Conservation (phyloP, 306 rosid genomes). For the Dryas alaskensis region DNA sequence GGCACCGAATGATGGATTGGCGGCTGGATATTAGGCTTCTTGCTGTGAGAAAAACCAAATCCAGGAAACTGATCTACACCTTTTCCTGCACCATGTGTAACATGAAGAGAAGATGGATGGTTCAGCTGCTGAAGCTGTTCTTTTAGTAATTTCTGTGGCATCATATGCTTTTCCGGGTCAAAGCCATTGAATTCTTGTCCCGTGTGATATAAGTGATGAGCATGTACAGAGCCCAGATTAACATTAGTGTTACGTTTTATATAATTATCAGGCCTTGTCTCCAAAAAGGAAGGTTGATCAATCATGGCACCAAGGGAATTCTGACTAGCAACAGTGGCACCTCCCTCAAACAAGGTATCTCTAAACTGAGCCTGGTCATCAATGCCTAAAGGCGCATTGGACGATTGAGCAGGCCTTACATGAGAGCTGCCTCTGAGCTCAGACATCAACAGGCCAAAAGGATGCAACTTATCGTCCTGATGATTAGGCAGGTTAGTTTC, state of each 20-base stretch:
- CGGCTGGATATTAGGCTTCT: conserved; percentile 41
- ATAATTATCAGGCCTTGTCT: conserved; percentile 43
- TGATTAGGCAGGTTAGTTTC: conserved; percentile 30
- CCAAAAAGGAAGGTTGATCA: conserved; percentile 44
- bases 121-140: conserved; percentile 52
- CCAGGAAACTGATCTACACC: conserved; percentile 48
- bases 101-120: conserved; percentile 34
- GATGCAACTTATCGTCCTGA: conserved; percentile 60
- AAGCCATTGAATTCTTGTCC: conserved; percentile 37
- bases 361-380: conserved; percentile 51
- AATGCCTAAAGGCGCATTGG: conserved; percentile 44
- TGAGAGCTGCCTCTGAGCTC: conserved; percentile 58
- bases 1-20: conserved; percentile 45
- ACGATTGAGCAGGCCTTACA: conserved; percentile 49
- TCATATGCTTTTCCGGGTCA: conserved; percentile 43
- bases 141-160: conserved; percentile 44
- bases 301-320: conserved; percentile 37
- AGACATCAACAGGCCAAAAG: conserved; percentile 68
- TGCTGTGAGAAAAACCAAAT: conserved; percentile 39
- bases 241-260: conserved; percentile 36
- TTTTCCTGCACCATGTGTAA: conserved; percentile 37
- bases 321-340: conserved; percentile 35
- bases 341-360: conserved; percentile 45
- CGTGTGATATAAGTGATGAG: conserved; percentile 37
- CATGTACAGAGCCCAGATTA: conserved; percentile 44